A percentile compares a stretch with the other conserved stretches of the same genome.
phyloP scores from a whole-genome alignment of 306 rosid genomes.

The Luffa aegyptiaca region DNA sequence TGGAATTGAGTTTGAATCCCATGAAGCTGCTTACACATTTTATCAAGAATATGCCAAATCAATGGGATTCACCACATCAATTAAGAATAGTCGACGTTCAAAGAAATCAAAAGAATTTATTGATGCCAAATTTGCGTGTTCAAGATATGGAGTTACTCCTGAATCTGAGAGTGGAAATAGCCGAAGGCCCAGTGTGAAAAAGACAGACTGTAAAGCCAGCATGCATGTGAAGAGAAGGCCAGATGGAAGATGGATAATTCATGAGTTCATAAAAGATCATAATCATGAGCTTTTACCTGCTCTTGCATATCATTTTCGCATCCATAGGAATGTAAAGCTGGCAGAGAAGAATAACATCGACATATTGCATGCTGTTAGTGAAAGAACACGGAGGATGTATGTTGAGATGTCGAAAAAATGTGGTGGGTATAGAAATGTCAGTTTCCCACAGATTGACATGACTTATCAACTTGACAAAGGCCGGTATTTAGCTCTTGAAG shows the following conservation, averaged over 20 bases:
- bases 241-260: constrained; percentile 87
- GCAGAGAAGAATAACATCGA: constrained; percentile 90
- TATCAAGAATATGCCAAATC: constrained; percentile 92
- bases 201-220: constrained; percentile 95
- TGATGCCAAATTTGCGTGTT: constrained; percentile 93
- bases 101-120: constrained; percentile 89
- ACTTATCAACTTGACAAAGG: constrained; percentile 54
- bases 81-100: constrained; percentile 88
- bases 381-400: constrained; percentile 84
- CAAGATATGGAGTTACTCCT: constrained; percentile 86
- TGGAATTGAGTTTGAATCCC: constrained; percentile 80
- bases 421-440: constrained; percentile 39
- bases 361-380: constrained; percentile 89
- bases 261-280: constrained; percentile 87
- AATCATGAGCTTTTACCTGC: constrained; percentile 93
- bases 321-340: constrained; percentile 80
- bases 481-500: constrained; percentile 61
- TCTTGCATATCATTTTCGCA: constrained; percentile 90
- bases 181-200: constrained; percentile 84
- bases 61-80: constrained; percentile 94
- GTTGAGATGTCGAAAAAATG: constrained; percentile 87
- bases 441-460: constrained; percentile 24
- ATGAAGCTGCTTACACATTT: constrained; percentile 75
- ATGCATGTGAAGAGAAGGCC: constrained; percentile 90
- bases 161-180: constrained; percentile 76